Conservation (phyloP, 208 protist genomes). For the Herpetomonas tarakana region DNA sequence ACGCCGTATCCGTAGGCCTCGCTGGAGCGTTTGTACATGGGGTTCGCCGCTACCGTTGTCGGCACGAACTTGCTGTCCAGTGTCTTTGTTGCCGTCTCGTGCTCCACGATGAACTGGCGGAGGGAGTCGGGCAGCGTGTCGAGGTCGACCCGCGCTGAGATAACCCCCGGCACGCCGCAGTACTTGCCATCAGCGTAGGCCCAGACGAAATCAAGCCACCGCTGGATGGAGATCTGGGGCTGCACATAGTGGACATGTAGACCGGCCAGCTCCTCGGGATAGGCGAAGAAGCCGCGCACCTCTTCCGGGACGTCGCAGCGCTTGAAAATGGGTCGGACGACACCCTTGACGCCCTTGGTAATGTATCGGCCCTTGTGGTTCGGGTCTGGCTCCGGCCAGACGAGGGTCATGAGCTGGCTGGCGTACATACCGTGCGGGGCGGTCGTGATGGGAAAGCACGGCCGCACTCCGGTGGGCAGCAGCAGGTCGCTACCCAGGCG, state of each 20-base stretch:
- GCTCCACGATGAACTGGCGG: constrained; percentile 57
- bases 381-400: constrained; percentile 45
- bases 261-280: constrained; percentile 64
- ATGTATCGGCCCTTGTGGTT: constrained; percentile 20
- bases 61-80: constrained; percentile 18
- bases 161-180: constrained; percentile 57
- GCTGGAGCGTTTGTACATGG: constrained; percentile 80
- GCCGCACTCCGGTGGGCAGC: constrained; percentile 69
- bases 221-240: constrained; percentile 57
- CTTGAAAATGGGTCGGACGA: constrained; percentile 69
- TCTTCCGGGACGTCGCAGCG: constrained; percentile 74
- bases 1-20: constrained; percentile 67
- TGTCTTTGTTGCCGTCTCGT: constrained; percentile 22
- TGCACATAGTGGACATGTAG: constrained; percentile 51
- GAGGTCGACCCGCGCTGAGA: constrained; percentile 67
- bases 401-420: constrained; percentile 64
- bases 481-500: constrained; percentile 61
- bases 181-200: constrained; percentile 66
- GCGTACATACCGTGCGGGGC: constrained; percentile 57
- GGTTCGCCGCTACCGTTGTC: constrained; percentile 36
- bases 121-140: constrained; percentile 51
- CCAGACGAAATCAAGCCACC: constrained; percentile 83
- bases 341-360: constrained; percentile 58
- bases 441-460: constrained; percentile 35
- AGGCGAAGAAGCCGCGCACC: constrained; percentile 81